Evolutionary conservation across 2,329 filamentous ascomycete genomes (phyloP).

Genomic region (Tolypocladium inflatum): DNA sequence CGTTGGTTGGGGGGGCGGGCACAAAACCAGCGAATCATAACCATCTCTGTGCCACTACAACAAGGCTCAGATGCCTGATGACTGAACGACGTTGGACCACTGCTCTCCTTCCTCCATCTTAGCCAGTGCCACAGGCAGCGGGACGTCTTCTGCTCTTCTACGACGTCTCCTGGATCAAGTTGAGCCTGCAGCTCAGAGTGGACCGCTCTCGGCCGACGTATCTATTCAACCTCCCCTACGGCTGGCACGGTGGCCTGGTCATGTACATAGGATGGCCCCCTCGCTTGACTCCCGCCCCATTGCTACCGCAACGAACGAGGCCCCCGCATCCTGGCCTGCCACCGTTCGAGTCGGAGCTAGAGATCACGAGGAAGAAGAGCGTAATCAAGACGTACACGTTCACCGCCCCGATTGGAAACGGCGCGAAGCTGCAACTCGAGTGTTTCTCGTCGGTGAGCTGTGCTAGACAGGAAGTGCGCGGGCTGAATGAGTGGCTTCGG

Average conservation of each 20-base stretch:
- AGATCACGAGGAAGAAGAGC: background rate
- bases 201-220: background rate
- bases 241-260: background rate
- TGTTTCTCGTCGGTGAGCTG: background rate
- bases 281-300: background rate
- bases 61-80: background rate
- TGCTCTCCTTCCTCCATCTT: background rate
- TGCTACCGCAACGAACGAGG: background rate
- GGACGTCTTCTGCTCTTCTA: background rate
- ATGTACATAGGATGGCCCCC: background rate
- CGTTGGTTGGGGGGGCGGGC: background rate
- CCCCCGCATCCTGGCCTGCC: background rate
- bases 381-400: background rate
- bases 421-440: background rate
- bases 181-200: background rate
- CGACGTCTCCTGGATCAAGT: background rate
- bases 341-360: background rate
- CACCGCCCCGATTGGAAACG: background rate
- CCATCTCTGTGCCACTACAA: background rate
- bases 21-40: background rate
- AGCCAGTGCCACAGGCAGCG: background rate
- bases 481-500: background rate
- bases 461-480: background rate
- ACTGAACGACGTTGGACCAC: background rate
- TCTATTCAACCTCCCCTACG: background rate